phyloP scores from a whole-genome alignment of 2,329 filamentous ascomycete species.

The Calonectria fujianensis region DNA sequence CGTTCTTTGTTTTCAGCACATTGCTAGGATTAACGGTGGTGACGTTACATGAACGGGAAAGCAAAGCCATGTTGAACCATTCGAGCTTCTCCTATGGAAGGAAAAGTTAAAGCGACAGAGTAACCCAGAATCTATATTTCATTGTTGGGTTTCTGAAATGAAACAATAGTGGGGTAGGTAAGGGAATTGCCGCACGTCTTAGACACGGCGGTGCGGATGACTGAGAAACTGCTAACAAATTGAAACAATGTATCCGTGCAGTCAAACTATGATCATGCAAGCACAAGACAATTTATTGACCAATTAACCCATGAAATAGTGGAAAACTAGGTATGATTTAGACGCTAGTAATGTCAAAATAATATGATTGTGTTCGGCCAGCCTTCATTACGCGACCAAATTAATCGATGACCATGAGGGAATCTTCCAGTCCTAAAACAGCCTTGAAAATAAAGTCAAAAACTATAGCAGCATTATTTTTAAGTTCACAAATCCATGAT shows the following conservation, averaged over 20 bases:
- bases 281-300: neutral
- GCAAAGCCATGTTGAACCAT: neutral
- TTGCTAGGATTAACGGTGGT: neutral
- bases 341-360: neutral
- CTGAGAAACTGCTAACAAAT: neutral
- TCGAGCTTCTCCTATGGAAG: neutral
- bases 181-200: neutral
- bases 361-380: neutral
- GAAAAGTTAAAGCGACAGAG: neutral
- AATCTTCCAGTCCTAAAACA: neutral
- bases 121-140: neutral
- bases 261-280: neutral
- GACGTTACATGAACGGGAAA: neutral
- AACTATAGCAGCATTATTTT: neutral
- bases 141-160: neutral
- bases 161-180: neutral
- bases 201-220: neutral
- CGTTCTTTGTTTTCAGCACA: neutral
- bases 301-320: neutral
- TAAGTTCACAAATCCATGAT: no score
- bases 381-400: neutral
- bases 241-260: neutral
- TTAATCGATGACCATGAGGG: neutral
- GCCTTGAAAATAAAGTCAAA: neutral
- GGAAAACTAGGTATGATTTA: neutral